Base-by-base conservation (phyloP, 148 eudicot genomes). In the Nepenthes gracilis region DNA sequence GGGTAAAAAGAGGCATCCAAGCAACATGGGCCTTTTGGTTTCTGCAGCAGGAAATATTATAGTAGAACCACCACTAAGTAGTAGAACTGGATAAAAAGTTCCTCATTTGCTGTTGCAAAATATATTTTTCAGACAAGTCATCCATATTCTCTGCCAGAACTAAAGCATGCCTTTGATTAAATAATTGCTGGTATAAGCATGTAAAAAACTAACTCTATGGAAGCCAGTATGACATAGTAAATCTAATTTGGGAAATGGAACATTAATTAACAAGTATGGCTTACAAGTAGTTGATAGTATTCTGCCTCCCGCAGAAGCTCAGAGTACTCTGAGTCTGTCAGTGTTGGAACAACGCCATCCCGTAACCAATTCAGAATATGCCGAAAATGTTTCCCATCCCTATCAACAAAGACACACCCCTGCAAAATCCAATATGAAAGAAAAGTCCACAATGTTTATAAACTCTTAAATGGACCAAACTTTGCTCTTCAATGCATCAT, bases 361-460 rank as follows among this genome's bases (percentile, higher is more conserved):
- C 97, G 80, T 70, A 91, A 75, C 97, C 97, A 91, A 59, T 91
- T 91, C 69, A 91, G 72, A 67, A 87, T 78, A 70, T 91, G 96
- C 57, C 96, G 85, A 76, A 91, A 91, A 76, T 87, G 87, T 70
- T 80, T 77, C 47, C 96, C 97, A 77, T 91, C 97, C 81, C 97
- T 83, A 60, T 91, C 97, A 40, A 91, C 82, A 70, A 87, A 91
- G 57, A 87, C 74, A 74, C 78, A 83, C 35, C 96, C 97, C 97
- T 90, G 83, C 68, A 72, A 43, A 69, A 55, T 8, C 34, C 55
- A 54, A 58, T 10, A 34, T 23, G 23, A 63, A 35, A 9, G 35
- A 55, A 37, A 11, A 4, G n/a, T 2, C 32, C 2, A 32, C 48
- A 59, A 35, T 23, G 23, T 23, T 23, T 23, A 23, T 23, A 23